Percentiles rank a stretch among this genome's conserved stretches.
Conservation (phyloP, 1,139 yeast genomes). For the Yarrowia galli region DNA sequence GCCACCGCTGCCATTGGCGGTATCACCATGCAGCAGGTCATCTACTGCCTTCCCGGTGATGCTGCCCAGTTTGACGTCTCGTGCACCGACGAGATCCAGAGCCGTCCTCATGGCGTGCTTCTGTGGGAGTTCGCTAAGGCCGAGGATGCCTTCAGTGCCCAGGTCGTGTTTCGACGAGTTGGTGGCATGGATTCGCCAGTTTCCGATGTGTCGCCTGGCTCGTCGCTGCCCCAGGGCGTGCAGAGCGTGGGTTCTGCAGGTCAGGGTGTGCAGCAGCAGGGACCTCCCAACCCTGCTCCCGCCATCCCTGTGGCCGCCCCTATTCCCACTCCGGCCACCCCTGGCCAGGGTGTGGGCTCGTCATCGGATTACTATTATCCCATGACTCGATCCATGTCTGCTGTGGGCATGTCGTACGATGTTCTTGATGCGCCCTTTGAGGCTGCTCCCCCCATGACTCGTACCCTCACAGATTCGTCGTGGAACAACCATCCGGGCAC, state of each 20-base stretch:
- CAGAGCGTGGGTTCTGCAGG: slow-evolving; percentile 3
- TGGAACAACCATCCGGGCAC: slow-evolving; percentile 36
- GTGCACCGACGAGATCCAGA: slow-evolving; percentile 32
- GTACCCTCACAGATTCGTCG: slow-evolving; percentile 36
- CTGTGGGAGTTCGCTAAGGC: slow-evolving; percentile 38
- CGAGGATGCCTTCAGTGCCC: slow-evolving; percentile 33
- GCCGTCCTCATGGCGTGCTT: slow-evolving; percentile 36
- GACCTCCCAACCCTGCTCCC: not conserved
- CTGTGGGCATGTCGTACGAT: slow-evolving; percentile 34
- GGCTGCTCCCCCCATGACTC: slow-evolving; percentile 36
- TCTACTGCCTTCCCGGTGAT: slow-evolving; percentile 44
- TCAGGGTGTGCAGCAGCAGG: not conserved
- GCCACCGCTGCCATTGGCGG: slow-evolving; percentile 48
- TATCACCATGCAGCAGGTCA: slow-evolving; percentile 50
- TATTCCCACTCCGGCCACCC: slow-evolving; percentile 32
- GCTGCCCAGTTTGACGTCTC: slow-evolving; percentile 39
- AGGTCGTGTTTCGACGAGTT: slow-evolving; percentile 36
- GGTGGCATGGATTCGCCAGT: slow-evolving; percentile 15
- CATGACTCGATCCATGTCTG: slow-evolving; percentile 35
- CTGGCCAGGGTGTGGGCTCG: slow-evolving; percentile 30
- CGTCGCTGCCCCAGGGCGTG: slow-evolving; percentile 18
- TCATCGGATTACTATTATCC: slow-evolving; percentile 32
- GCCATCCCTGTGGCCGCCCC: slow-evolving; percentile 21
- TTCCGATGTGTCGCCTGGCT: slow-evolving; percentile 17
- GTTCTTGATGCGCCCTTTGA: slow-evolving; percentile 35